Evolutionary conservation across 768 basidiomycete genomes (phyloP).

Genomic region (Mycena pura): DNA sequence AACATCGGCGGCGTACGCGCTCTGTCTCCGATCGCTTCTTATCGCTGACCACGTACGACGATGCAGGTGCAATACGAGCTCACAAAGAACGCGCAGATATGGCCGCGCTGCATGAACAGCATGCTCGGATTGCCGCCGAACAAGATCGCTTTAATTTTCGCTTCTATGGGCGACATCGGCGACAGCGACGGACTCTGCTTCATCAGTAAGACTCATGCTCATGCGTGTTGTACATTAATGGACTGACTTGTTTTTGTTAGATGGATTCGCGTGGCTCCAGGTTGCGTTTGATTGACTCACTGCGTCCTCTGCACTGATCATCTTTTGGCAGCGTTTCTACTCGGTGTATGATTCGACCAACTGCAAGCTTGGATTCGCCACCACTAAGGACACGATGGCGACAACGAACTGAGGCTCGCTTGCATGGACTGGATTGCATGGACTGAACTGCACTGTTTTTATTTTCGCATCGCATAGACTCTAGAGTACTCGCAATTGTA

Average conservation of each 20-base stretch:
- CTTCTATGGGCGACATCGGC: constrained; percentile 50
- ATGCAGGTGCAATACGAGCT: constrained; percentile 58
- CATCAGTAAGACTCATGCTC: constrained; percentile 50
- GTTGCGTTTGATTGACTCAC: neutral
- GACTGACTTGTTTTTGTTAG: constrained; percentile 32
- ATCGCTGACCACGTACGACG: neutral
- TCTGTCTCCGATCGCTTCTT: neutral
- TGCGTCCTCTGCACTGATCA: neutral
- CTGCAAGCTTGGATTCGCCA: constrained; percentile 46
- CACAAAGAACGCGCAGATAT: constrained; percentile 70
- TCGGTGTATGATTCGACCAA: constrained; percentile 55
- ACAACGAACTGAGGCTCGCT: constrained; percentile 13
- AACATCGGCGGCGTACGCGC: constrained; percentile 49
- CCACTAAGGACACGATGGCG: constrained; percentile 30
- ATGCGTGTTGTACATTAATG: too few species aligned
- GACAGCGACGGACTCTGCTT: constrained; percentile 70
- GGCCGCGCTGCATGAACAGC: constrained; percentile 64
- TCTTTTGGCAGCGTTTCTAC: constrained; percentile 57
- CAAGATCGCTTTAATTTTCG: constrained; percentile 61
- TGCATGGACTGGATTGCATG: too few species aligned
- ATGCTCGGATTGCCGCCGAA: constrained; percentile 55
- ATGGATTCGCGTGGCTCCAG: constrained; percentile 60
- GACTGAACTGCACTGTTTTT: too few species aligned
- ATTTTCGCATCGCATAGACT: too few species aligned
- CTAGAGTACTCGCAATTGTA: too few species aligned